Conservation (phyloP, 371 early-diverging fungal genomes). For the Mucor irregularis region DNA sequence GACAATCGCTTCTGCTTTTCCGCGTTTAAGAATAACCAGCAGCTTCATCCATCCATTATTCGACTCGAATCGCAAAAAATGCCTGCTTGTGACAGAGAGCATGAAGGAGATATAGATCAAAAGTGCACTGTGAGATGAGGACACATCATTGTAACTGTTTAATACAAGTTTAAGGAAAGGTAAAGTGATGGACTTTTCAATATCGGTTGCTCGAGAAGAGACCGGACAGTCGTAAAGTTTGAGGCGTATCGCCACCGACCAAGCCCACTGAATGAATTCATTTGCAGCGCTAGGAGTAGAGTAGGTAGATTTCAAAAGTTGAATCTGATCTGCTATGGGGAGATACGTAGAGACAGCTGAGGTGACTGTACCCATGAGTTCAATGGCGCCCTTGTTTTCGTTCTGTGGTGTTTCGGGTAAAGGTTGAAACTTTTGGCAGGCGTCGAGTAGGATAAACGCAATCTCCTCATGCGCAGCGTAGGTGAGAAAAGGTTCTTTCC, state of each 20-base stretch:
- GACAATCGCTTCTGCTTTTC: conserved; percentile 36
- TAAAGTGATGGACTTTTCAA: conserved; percentile 32
- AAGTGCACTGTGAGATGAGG: conserved; percentile 41
- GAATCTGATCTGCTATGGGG: conserved; percentile 30
- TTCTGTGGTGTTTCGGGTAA: conserved; percentile 25
- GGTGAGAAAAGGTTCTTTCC: conserved; percentile 24
- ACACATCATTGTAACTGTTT: conserved; percentile 21
- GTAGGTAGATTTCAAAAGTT: conserved; percentile 25
- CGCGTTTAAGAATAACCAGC: conserved; percentile 39
- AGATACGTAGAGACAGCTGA: conserved; percentile 31
- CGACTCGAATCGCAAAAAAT: conserved; percentile 50
- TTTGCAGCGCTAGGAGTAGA: conserved; percentile 13
- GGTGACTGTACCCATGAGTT: conserved; percentile 25
- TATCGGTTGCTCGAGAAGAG: conserved; percentile 31
- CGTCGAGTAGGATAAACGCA: conserved; percentile 43
- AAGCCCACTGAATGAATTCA: conserved; percentile 54
- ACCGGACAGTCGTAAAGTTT: conserved; percentile 48
- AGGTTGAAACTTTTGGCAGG: conserved; percentile 35
- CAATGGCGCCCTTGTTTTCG: conserved; percentile 20
- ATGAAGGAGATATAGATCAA: conserved; percentile 47
- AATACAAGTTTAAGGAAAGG: conserved; percentile 37
- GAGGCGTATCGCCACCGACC: conserved; percentile 43
- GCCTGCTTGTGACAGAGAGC: conserved; percentile 52
- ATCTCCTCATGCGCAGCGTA: conserved; percentile 40
- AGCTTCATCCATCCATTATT: conserved; percentile 55